A percentile compares a stretch with the other conserved stretches of the same genome.
Conservation (phyloP, 2,329 filamentous ascomycete species). For the Aspergillus viridinutans region DNA sequence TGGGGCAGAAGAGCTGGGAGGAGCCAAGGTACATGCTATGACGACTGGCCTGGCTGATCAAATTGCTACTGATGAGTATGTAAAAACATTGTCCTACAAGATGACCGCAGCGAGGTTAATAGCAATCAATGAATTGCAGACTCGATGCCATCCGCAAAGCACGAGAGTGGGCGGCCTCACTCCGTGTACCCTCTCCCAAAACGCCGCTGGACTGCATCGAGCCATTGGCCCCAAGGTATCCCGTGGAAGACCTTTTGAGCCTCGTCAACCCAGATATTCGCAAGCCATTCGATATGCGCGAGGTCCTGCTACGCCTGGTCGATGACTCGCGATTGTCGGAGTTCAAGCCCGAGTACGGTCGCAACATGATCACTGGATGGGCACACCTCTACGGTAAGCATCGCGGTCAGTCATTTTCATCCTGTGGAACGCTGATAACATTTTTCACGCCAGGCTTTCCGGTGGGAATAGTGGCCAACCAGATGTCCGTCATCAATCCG, state of each 20-base stretch:
- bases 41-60: constrained; percentile 43
- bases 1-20: constrained; percentile 41
- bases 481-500: constrained; percentile 38
- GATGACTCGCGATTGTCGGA: constrained; percentile 38
- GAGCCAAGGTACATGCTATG: constrained; percentile 39
- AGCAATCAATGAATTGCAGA: constrained; percentile 14
- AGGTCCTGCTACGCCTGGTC: constrained; percentile 40
- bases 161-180: constrained; percentile 32
- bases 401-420: not conserved
- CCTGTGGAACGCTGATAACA: too few species aligned
- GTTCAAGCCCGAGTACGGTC: constrained; percentile 42
- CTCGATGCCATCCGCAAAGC: constrained; percentile 41
- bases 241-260: constrained; percentile 34
- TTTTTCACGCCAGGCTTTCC: constrained; percentile 21
- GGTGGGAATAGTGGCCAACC: constrained; percentile 41
- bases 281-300: constrained; percentile 36
- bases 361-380: constrained; percentile 37
- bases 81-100: not conserved
- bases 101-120: not conserved
- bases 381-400: constrained; percentile 35
- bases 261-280: constrained; percentile 40
- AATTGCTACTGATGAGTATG: constrained; percentile 41
- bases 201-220: constrained; percentile 1
- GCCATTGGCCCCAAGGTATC: constrained; percentile 27
- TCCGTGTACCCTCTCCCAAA: constrained; percentile 9